A percentile compares a stretch with the other conserved stretches of the same genome.
Conservation (phyloP, 257 asterid species). For the Scutellaria barbata region DNA sequence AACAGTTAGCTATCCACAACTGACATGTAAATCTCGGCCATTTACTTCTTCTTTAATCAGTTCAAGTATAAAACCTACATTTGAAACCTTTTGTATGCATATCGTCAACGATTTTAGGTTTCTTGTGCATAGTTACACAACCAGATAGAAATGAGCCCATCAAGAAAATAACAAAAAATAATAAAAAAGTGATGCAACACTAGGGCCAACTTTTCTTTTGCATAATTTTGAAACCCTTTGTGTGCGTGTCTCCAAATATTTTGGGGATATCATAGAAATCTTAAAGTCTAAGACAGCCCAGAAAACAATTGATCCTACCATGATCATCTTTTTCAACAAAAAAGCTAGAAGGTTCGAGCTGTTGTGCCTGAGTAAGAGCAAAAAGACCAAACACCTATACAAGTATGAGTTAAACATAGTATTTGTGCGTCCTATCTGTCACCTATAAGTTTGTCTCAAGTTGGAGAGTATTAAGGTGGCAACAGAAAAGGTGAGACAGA, state of each 20-base stretch:
- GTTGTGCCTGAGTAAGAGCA: constrained; percentile 5
- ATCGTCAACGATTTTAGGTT: constrained; percentile 3
- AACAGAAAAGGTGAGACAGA: neutral
- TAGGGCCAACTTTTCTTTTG: constrained; percentile 1
- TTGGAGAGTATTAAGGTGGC: neutral
- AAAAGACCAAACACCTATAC: neutral
- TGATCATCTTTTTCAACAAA: neutral
- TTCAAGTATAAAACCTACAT: neutral
- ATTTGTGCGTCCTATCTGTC: neutral
- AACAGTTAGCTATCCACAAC: neutral
- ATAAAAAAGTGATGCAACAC: constrained; percentile 1
- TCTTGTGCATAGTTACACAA: neutral
- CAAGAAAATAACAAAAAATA: neutral
- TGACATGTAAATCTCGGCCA: neutral
- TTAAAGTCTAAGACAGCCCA: neutral
- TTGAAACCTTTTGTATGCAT: neutral
- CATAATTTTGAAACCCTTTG: neutral
- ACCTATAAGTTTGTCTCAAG: neutral
- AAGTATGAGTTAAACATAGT: neutral
- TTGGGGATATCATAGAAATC: neutral
- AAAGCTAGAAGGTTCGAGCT: constrained; percentile 1
- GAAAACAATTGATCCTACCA: neutral
- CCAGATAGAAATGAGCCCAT: constrained; percentile 14
- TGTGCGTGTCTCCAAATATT: constrained; percentile 1
- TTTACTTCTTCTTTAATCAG: neutral